Evolutionary conservation across 2,329 filamentous ascomycete species (phyloP), one percentile per base, ranked within the genome.

Genomic region (Erysiphe neolycopersici): DNA sequence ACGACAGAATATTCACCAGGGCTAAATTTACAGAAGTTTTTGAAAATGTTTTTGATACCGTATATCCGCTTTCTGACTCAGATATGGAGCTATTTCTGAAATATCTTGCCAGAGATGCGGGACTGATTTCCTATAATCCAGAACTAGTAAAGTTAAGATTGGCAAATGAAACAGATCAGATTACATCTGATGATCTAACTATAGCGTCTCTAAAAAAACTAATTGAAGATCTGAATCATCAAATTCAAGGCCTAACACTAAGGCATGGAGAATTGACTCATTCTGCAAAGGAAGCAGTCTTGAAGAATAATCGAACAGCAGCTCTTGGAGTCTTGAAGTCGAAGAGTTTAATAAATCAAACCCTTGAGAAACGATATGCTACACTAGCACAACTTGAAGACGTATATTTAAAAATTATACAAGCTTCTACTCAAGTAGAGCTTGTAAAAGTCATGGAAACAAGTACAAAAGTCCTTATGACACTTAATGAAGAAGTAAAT

Each of bases 121-220:
- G 62, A 6, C 51, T 66, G 35, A 61, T 74, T 31, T 64, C 61
- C 42, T 73, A 66, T 51, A 75, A 83, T 53, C 71, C 69, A 4
- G 61, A 73, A 49, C 81, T 75, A 0, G 68, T 98, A 51, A 85
- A 80, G 56, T 76, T 95, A 58, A 77, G 71, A 52, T 60, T 60
- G 0, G 56, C 67, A 0, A 62, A 64, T 3, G 65, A 71, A 43
- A 59, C 62, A 38, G 50, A 55, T 1, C 54, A 60, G 1, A 76
- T 95, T 49, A 80, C 79, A 0, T 64, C 75, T 45, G 78, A 91
- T 52, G 89, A 98, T 60, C 64, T 66, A 4, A 79, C 81, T 0
- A 81, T 94, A 48, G 84, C 84, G 1, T 79, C 79, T 16, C 69
- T 98, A 10, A 87, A 85, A 54, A 73, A 79, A 22, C 67, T 93